Evolutionary conservation across 768 basidiomycete genomes (phyloP).

Genomic region (Lentinula guzmanii): DNA sequence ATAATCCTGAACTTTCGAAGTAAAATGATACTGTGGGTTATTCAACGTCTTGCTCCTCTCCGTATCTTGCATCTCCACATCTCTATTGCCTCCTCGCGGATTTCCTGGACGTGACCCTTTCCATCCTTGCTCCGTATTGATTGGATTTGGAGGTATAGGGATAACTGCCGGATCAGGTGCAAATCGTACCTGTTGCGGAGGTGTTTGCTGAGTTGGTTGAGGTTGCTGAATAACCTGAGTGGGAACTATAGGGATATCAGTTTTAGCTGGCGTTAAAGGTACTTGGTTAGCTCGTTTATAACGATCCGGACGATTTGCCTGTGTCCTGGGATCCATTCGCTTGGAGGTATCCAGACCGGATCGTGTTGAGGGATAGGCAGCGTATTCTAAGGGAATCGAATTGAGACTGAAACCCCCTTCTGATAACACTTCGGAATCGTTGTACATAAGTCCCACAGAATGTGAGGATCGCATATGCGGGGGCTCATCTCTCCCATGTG

Average conservation of each 20-base stretch:
- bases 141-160: background rate
- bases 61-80: background rate
- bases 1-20: background rate
- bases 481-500: background rate
- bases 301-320: background rate
- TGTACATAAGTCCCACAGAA: background rate
- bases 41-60: background rate
- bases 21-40: background rate
- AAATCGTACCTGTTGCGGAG: background rate
- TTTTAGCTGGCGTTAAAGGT: background rate
- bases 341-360: background rate
- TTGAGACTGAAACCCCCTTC: background rate
- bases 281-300: too few species aligned
- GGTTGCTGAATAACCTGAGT: background rate
- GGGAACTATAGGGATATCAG: background rate
- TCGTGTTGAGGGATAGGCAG: background rate
- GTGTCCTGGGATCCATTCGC: background rate
- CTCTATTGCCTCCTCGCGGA: background rate
- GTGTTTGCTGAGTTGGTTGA: too few species aligned
- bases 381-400: background rate
- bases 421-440: background rate
- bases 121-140: conserved; percentile 6
- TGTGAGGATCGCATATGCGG: background rate
- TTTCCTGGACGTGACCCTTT: background rate
- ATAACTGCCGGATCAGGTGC: background rate